Evolutionary conservation across 2,329 filamentous ascomycete species (phyloP).

Genomic region (Fusarium sterilihyphosum): DNA sequence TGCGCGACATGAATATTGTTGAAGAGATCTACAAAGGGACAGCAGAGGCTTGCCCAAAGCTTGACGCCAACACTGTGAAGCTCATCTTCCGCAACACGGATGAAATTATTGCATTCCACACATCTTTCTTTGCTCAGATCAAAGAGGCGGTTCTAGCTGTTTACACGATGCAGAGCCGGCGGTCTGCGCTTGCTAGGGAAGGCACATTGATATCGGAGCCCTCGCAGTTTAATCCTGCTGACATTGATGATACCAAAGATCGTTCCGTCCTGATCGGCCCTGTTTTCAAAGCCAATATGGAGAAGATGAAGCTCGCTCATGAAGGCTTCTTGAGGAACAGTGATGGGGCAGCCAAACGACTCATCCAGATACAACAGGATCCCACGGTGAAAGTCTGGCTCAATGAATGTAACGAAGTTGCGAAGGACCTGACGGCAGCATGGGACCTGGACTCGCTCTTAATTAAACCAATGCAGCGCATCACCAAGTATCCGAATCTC

Average conservation of each 20-base stretch:
- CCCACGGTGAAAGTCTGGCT: constrained; percentile 82
- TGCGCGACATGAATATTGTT: constrained; percentile 95
- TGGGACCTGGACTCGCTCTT: constrained; percentile 97
- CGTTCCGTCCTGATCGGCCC: constrained; percentile 63
- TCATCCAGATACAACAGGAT: constrained; percentile 72
- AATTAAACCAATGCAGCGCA: constrained; percentile 94
- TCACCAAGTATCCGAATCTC: constrained; percentile 92
- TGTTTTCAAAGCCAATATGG: constrained; percentile 65
- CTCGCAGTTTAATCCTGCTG: constrained; percentile 51
- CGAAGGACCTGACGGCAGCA: constrained; percentile 89
- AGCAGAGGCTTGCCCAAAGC: constrained; percentile 80
- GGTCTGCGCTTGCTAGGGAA: constrained; percentile 55
- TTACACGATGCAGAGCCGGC: constrained; percentile 71
- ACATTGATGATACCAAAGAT: constrained; percentile 63
- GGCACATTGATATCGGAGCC: constrained; percentile 54
- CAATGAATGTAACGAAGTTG: constrained; percentile 90
- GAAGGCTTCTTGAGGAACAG: constrained; percentile 72
- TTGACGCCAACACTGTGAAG: constrained; percentile 86
- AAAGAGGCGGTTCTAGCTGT: constrained; percentile 83
- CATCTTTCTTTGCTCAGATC: constrained; percentile 79
- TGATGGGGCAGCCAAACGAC: constrained; percentile 68
- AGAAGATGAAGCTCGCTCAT: constrained; percentile 68
- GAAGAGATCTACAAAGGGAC: constrained; percentile 98
- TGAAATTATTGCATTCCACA: constrained; percentile 88
- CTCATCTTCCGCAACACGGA: constrained; percentile 93